Evolutionary conservation across 202 grass and related monocot species (phyloP), one percentile per base, ranked within the genome.

Genomic region (Sporobolus alterniflorus): DNA sequence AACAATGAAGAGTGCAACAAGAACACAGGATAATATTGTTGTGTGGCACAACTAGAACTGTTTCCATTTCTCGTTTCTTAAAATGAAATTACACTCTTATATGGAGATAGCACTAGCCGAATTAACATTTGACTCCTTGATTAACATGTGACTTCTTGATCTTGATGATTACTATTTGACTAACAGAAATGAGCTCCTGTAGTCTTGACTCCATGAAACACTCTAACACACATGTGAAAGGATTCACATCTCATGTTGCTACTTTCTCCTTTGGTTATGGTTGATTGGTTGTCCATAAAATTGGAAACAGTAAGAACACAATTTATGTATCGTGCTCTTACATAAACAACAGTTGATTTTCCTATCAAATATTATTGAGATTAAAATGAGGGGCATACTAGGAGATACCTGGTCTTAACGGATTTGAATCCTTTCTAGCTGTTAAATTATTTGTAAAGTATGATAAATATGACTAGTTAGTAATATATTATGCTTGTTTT

Each of bases 371-470:
- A 70, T 47, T 18, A 34, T 55, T 73, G 22, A 82, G 71, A 47
- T 16, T 60, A 59, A 84, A 85, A 63, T 80, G 11, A 20, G 67
- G 74, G 34, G 36, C 36, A 41, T 72, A 61, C 52, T 69, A 4
- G 14, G 52, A 63, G 13, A 21, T 76, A 72, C 18, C 31, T 46
- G 17, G 26, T 9, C 2, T 73, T 77, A 55, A 70, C 33, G 42
- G 64, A 68, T 24, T 17, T 72, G 44, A 21, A 62, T 72, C 55
- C 6, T 64, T 26, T 82, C 25, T 44, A 47, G 49, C 17, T 1
- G 34, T 46, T 78, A 52, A 75, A 64, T 79, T 36, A 46, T 15
- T 68, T 59, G 26, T 26, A 59, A 18, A 39, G 36, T 39, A 39
- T 39, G 36, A 39, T 57, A 22, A 25, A 32, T n/a, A 49, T 29